Conservation (phyloP, 306 rosid genomes). For the Datisca glomerata region DNA sequence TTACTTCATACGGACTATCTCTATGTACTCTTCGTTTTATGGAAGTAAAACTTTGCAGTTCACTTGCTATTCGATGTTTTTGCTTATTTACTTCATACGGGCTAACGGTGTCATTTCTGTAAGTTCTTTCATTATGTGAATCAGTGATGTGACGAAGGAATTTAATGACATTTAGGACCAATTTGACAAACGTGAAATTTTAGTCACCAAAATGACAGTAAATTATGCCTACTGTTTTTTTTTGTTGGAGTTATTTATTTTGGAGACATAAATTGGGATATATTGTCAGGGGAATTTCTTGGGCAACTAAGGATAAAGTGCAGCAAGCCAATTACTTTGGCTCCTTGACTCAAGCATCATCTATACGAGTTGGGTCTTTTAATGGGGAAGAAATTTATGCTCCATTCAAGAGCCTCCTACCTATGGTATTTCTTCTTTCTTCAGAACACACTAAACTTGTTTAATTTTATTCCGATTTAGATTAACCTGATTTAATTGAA, state of each 20-base stretch:
- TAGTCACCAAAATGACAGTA: too few relatives aligned
- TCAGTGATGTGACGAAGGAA: background rate
- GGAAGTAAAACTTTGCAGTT: too few relatives aligned
- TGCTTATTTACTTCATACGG: too few relatives aligned
- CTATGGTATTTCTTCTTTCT: constrained; percentile 45
- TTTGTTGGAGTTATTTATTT: background rate
- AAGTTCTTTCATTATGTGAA: background rate
- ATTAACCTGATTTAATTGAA: background rate
- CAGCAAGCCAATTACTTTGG: constrained; percentile 95
- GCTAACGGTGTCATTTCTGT: too few relatives aligned
- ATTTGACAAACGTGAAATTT: too few relatives aligned
- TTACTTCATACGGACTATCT: too few relatives aligned
- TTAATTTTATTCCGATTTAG: background rate
- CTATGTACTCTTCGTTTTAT: too few relatives aligned
- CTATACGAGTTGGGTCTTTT: constrained; percentile 84
- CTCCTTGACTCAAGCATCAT: constrained; percentile 84
- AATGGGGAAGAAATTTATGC: constrained; percentile 92
- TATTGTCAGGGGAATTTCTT: constrained; percentile 73
- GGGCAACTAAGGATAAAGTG: constrained; percentile 98
- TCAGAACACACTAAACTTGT: too few relatives aligned
- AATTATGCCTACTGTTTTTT: background rate
- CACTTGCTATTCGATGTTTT: background rate
- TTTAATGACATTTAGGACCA: too few relatives aligned
- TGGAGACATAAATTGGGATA: background rate
- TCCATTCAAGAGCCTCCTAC: constrained; percentile 91